A percentile compares a stretch with the other conserved stretches of the same genome.
phyloP scores from a whole-genome alignment of 2,329 filamentous ascomycete species.

The Cytospora leucostoma region DNA sequence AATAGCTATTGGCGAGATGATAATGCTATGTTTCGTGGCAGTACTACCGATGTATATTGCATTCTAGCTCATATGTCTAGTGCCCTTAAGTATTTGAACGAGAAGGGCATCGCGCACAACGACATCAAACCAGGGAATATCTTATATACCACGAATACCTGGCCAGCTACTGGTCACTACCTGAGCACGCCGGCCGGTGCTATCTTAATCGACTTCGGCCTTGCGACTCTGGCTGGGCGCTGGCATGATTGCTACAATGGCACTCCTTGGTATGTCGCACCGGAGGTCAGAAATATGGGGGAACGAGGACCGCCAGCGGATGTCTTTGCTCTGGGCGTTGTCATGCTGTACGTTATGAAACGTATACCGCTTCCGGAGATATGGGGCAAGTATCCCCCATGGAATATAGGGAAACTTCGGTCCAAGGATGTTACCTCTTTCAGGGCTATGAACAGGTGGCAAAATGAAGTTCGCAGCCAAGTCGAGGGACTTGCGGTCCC shows the following conservation, averaged over 20 bases:
- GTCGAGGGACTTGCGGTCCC: no score
- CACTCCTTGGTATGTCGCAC: slow-evolving; percentile 5
- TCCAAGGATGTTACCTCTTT: no score
- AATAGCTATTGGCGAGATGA: no score
- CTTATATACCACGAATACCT: not conserved
- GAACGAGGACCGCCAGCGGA: not conserved
- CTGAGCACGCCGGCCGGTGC: not conserved
- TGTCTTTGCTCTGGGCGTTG: slow-evolving; percentile 3
- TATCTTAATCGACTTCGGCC: slow-evolving; percentile 6
- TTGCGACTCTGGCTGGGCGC: not conserved
- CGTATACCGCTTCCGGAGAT: not conserved
- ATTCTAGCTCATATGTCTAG: slow-evolving; percentile 1
- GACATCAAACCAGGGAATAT: slow-evolving; percentile 5
- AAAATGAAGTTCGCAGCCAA: no score
- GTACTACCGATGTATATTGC: not conserved
- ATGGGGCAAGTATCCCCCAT: no score
- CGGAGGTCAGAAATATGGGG: not conserved
- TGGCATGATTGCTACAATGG: not conserved
- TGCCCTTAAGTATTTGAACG: not conserved
- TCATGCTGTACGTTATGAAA: slow-evolving; percentile 9
- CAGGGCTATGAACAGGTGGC: no score
- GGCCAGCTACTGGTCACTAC: not conserved
- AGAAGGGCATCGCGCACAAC: not conserved
- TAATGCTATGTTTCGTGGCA: not conserved
- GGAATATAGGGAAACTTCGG: no score